Base-by-base conservation (phyloP, 306 rosid species). In the Hippophae gyantsensis region DNA sequence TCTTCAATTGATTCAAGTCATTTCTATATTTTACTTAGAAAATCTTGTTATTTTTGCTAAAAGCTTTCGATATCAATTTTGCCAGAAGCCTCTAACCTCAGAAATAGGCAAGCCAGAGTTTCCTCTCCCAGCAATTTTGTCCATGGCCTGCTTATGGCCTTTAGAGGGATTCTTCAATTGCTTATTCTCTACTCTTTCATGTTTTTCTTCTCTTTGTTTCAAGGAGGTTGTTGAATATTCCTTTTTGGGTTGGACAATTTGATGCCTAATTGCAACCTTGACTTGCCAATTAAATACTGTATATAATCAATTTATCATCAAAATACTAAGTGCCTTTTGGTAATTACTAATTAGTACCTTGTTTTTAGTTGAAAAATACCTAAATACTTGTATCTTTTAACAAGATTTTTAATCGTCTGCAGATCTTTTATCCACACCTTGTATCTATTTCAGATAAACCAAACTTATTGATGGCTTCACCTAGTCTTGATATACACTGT, bases 381-480 rank as follows among this genome's bases (percentile, higher is more conserved):
- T 32, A 32, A 32, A 32, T 32, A 32, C 38, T 32, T 32, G 3
- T 32, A 32, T 32, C 3, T 32, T 32, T 32, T 32, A 32, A 32
- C 38, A 32, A 32, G 23, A 2, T 2, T 32, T 32, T 32, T 32
- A 32, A 32, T 2, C 38, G 3, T 32, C 38, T 32, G 64, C 71
- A 69, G 78, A 63, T 68, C 56, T 59, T 57, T 57, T 13, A 26
- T 63, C 42, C 14, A 14, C 48, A 48, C 43, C 13, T 38, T 68
- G 70, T 23, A 54, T 25, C 42, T 68, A 23, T 52, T 32, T 45
- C 54, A 59, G 46, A 49, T 13, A 67, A 62, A 25, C 47, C 42
- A 23, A 23, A 23, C 40, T 64, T 38, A 55, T 48, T 49, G 10
- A 77, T 72, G 81, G 66, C 78, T 77, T 68, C 78, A 40, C 50